Conservation (phyloP, 2,329 filamentous ascomycete species). For the Hortaea sp. region DNA sequence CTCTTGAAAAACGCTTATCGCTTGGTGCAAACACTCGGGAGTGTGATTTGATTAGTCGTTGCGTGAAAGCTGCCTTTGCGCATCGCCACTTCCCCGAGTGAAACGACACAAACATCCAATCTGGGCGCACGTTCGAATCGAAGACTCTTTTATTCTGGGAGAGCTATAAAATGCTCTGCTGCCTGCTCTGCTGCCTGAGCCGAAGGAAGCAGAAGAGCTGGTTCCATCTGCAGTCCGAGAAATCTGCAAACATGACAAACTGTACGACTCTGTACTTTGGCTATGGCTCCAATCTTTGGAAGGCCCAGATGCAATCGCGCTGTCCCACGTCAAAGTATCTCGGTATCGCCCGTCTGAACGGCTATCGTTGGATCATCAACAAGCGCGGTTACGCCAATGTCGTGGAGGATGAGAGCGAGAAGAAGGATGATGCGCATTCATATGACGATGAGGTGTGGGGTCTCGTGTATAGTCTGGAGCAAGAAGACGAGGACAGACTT, state of each 20-base stretch:
- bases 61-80: too few species aligned
- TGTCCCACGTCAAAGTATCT: constrained; percentile 48
- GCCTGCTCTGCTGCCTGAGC: not conserved
- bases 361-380: constrained; percentile 59
- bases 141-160: not conserved
- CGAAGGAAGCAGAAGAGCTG: not conserved
- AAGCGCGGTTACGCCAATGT: constrained; percentile 59
- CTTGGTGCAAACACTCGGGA: too few species aligned
- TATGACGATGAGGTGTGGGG: constrained; percentile 43
- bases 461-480: constrained; percentile 44
- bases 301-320: constrained; percentile 52
- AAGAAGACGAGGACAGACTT: constrained; percentile 41
- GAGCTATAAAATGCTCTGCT: not conserved
- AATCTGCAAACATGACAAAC: not conserved
- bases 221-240: not conserved
- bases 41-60: too few species aligned
- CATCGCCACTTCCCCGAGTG: not conserved
- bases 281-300: constrained; percentile 62
- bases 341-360: constrained; percentile 47
- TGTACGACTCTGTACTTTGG: constrained; percentile 46
- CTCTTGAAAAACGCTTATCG: too few species aligned
- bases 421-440: not conserved
- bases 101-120: not conserved
- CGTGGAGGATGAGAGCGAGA: constrained; percentile 25
- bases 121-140: not conserved